Percentiles rank a stretch among this genome's conserved stretches.
Conservation (phyloP, 352 stramenopile genomes). For the Phytopythium helicoides region DNA sequence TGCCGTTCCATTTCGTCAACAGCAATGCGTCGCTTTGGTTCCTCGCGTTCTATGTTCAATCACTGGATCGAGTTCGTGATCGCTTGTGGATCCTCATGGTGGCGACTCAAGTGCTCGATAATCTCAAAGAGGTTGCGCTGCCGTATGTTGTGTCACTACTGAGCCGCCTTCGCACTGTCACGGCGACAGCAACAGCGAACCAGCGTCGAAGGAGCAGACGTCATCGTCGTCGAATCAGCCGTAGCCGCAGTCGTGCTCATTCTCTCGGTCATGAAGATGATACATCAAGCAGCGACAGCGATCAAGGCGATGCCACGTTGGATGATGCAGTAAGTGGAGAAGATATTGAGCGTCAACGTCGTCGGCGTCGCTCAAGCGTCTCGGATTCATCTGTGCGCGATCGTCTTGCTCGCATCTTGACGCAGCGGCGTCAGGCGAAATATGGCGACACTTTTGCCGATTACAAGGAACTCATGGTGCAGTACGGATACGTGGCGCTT, state of each 20-base stretch:
- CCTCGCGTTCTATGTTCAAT: conserved; percentile 62
- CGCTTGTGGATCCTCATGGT: conserved; percentile 71
- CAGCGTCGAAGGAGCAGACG: conserved; percentile 24
- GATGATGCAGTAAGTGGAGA: conserved; percentile 10
- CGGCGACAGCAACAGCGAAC: conserved; percentile 19
- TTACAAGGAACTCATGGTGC: conserved; percentile 86
- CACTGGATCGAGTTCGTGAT: conserved; percentile 54
- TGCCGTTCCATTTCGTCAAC: conserved; percentile 79
- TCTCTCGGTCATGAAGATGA: conserved; percentile 1
- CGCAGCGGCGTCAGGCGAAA: conserved; percentile 55
- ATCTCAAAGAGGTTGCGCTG: conserved; percentile 66
- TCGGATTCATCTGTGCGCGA: conserved; percentile 27
- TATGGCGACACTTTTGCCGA: conserved; percentile 69
- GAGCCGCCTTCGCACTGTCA: conserved; percentile 32
- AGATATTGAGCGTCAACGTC: not conserved
- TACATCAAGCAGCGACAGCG: conserved; percentile 13
- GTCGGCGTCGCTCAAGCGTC: conserved; percentile 10
- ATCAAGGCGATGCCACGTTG: conserved; percentile 13
- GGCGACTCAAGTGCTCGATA: conserved; percentile 60
- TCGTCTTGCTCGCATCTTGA: conserved; percentile 45
- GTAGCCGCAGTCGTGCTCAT: conserved; percentile 6
- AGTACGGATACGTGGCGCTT: conserved; percentile 92
- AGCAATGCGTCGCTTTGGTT: conserved; percentile 73
- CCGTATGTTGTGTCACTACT: conserved; percentile 46
- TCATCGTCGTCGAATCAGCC: not conserved